Base-by-base conservation (phyloP, 176 grass and related monocot species). In the Bromus sterilis region DNA sequence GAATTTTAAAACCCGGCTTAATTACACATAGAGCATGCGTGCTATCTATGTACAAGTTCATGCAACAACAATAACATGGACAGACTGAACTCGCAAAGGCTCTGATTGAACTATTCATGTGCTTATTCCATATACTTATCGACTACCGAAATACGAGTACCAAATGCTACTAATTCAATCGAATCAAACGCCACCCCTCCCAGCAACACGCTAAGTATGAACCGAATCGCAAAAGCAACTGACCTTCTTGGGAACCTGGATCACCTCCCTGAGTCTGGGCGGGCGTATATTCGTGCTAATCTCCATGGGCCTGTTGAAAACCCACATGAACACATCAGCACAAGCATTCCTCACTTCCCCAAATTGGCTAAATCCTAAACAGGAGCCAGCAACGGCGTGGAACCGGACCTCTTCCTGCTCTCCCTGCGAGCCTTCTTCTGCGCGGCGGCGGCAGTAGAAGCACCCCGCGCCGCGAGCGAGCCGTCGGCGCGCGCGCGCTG, bases 231-330 rank as follows among this genome's bases (percentile, higher is more conserved):
- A 13, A 18, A 14, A 37, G 70, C 68, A 76, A 25, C 79, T 71
- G 10, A 95, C 93, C 93, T 95, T 99, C 88, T 91, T 95, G 3
- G 96, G 93, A 66, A 81, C 85, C 87, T 95, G 93, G 18, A 99
- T 87, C 12, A 99, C 89, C 82, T 99, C 92, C 57, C 85, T 93
- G 58, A 93, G 69, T 42, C 83, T 91, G 31, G 87, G 83, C 6
- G 89, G 88, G 3, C 82, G 80, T 51, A 95, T 84, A 58, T 99
- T 99, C 20, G 82, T 91, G 78, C 96, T 99, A 31, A 93, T 86
- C 87, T 99, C 96, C 89, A 91, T 95, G 18, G 96, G 96, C 82
- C 96, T 95, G 58, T 51, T 36, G n/a, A 55, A 75, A 83, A 48
- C 16, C 20, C 57, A 69, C 4, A 55, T 12, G 16, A 66, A 79